These are phyloP conservation scores for Juncus effusus DNA, from an alignment of 176 grass and related monocot genomes.

Conservation along the genomic window DNA sequence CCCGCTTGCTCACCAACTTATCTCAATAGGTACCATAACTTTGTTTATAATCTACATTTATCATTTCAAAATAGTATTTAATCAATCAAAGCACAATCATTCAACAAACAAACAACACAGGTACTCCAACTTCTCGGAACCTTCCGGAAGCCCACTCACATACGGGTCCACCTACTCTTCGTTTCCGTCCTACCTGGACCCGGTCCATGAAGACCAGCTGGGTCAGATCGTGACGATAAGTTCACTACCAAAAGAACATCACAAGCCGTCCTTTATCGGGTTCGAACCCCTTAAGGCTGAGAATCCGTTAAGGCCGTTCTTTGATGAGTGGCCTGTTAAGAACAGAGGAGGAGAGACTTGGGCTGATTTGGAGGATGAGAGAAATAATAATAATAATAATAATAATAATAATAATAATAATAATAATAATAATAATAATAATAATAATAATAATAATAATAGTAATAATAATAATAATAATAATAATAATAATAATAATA, in stretches of 20 bases:
- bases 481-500: constrained; percentile 43
- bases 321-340: constrained; percentile 79
- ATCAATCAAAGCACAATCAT: neutral
- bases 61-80: neutral
- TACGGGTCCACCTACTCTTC: constrained; percentile 55
- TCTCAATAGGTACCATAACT: constrained; percentile 9
- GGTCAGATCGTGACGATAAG: constrained; percentile 66
- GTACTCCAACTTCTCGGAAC: constrained; percentile 71
- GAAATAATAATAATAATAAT: constrained; percentile 39
- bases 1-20: constrained; percentile 44
- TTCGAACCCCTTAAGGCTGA: constrained; percentile 59
- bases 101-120: constrained; percentile 31
- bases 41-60: neutral
- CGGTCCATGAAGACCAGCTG: constrained; percentile 45
- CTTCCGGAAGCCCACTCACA: constrained; percentile 48
- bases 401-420: too few relatives aligned
- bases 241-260: constrained; percentile 57
- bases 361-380: constrained; percentile 74
- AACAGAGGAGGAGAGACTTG: constrained; percentile 51
- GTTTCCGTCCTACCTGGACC: constrained; percentile 48
- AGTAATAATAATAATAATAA: constrained; percentile 59
- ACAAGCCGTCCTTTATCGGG: constrained; percentile 48
- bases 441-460: too few relatives aligned
- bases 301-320: constrained; percentile 92
- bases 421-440: too few relatives aligned